phyloP scores from a whole-genome alignment of 345 rosid genomes.

The Arabis hirsuta region DNA sequence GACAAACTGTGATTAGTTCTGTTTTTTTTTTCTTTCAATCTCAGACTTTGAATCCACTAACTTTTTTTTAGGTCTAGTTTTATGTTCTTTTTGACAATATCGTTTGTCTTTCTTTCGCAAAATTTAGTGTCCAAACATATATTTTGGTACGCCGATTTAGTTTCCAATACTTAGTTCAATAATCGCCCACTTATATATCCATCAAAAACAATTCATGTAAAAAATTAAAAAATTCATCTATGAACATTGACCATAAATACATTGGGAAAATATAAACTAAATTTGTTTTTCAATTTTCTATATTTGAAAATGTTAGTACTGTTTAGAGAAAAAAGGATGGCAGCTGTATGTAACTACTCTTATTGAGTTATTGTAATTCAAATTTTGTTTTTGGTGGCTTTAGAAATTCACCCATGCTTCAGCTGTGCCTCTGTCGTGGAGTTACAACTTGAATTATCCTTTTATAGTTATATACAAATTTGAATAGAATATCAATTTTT shows the following conservation, averaged over 20 bases:
- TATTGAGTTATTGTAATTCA: neutral
- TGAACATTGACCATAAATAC: conserved; percentile 7
- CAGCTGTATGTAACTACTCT: conserved; percentile 41
- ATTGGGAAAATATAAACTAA: neutral
- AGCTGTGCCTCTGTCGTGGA: conserved; percentile 38
- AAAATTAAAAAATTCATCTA: neutral
- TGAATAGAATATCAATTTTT: neutral
- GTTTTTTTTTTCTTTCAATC: too few relatives aligned
- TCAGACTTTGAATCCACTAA: too few relatives aligned
- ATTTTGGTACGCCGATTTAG: too few relatives aligned
- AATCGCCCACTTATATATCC: too few relatives aligned
- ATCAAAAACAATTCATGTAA: too few relatives aligned
- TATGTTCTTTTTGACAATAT: too few relatives aligned
- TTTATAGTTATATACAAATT: neutral
- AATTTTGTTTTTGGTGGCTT: conserved; percentile 8
- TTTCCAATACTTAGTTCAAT: too few relatives aligned
- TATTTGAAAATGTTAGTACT: conserved; percentile 17
- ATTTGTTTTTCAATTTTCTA: neutral
- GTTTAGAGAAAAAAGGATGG: conserved; percentile 17
- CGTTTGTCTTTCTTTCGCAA: too few relatives aligned
- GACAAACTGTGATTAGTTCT: too few relatives aligned
- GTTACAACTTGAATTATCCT: neutral
- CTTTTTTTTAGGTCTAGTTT: too few relatives aligned
- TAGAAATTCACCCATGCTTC: conserved; percentile 40
- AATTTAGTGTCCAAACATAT: too few relatives aligned